Evolutionary conservation across 805 yeast genomes (phyloP).

Genomic region (Yarrowia yakushimensis): DNA sequence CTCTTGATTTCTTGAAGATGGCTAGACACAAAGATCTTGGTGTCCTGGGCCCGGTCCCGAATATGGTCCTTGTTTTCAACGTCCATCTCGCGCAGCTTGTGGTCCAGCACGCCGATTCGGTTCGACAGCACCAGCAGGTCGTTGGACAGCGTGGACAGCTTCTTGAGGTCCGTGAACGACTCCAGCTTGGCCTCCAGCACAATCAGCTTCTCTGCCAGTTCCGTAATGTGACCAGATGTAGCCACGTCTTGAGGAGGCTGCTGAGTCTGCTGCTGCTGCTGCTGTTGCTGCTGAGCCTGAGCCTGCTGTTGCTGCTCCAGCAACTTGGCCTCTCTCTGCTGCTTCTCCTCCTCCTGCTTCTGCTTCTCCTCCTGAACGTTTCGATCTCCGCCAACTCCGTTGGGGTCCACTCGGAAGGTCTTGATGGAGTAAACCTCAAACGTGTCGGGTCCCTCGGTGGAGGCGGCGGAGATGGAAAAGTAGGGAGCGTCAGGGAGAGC

Average conservation of each 20-base stretch:
- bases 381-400: neutral
- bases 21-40: conserved; percentile 1
- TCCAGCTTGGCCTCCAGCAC: conserved; percentile 6
- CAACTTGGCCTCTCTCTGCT: neutral
- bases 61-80: neutral
- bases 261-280: neutral
- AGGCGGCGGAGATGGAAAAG: conserved; percentile 39
- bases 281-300: conserved; percentile 19
- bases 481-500: conserved; percentile 37
- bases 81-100: conserved; percentile 2
- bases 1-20: neutral
- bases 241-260: neutral
- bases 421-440: conserved; percentile 29
- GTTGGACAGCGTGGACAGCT: neutral
- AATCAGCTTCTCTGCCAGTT: neutral
- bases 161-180: conserved; percentile 4
- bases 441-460: conserved; percentile 29
- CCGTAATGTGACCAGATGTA: neutral
- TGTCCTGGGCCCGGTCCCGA: conserved; percentile 11
- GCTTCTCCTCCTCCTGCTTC: conserved; percentile 1
- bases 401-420: conserved; percentile 22
- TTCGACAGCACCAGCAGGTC: neutral
- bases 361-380: no score
- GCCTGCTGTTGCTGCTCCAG: conserved; percentile 10
- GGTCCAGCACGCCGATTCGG: conserved; percentile 7